Base-by-base conservation (phyloP, 257 asterid species). In the Nicotiana undulata region DNA sequence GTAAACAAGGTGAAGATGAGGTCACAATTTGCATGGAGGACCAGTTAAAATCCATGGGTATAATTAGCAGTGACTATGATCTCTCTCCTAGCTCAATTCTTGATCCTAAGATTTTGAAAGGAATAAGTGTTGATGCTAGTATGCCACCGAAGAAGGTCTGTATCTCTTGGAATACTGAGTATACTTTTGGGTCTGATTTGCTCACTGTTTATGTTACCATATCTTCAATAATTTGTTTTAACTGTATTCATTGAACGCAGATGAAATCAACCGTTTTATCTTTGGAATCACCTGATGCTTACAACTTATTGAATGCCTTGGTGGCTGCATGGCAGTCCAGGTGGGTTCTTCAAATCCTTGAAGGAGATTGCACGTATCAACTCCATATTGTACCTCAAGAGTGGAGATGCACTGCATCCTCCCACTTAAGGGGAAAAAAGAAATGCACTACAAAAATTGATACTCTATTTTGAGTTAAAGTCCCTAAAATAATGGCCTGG, bases 11-110 rank as follows among this genome's bases (percentile, higher is more conserved):
- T 22, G 67, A 87, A 61, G 95, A 89, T 79, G 64, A 87, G 51
- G 93, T 77, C 63, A 82, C 90, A 46, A 81, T 91, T 83, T 92
- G 91, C 88, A 89, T 93, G 96, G 98, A 95, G 87, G 99, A 93
- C 53, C 86, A 75, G 76, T 87, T 95, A 61, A 91, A 92, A 88
- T 89, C 96, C 52, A 60, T 91, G 79, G 97, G 98, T 75, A 80
- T 95, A 52, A 87, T 95, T 77, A 76, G 89, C 64, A 82, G 81
- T n/a, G 82, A 66, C 32, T 83, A 87, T 83, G 85, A 85, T 44
- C 56, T 82, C 74, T 28, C 81, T 31, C 82, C 87, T 77, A 80
- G 82, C 83, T 79, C 91, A 72, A 75, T 63, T 31, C 32, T 86
- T 83, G 90, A 89, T 79, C 85, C 90, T 55, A 81, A 84, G 63